A percentile compares a stretch with the other conserved stretches of the same genome.
phyloP scores from a whole-genome alignment of 2,329 filamentous ascomycete species.

The Myrmaecium sp. region DNA sequence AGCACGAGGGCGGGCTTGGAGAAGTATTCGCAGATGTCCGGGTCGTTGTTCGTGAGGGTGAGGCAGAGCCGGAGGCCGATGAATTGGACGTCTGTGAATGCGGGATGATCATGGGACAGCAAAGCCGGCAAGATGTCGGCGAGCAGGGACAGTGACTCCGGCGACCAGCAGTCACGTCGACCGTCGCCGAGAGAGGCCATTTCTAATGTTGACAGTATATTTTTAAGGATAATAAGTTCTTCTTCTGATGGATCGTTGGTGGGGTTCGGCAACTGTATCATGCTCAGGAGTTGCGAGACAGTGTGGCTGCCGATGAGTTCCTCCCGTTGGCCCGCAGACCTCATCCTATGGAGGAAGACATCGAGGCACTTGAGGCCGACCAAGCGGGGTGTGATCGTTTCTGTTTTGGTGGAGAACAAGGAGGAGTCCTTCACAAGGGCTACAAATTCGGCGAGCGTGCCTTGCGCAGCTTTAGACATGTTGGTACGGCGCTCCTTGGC shows the following conservation, averaged over 20 bases:
- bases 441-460: conserved; percentile 38
- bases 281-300: not conserved
- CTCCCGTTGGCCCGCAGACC: conserved; percentile 29
- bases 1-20: conserved; percentile 35
- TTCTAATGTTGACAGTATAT: conserved; percentile 37
- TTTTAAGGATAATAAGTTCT: conserved; percentile 16
- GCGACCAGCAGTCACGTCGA: conserved; percentile 19
- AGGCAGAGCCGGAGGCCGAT: conserved; percentile 56
- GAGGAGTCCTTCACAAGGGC: conserved; percentile 33
- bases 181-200: conserved; percentile 27
- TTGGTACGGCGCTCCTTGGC: conserved; percentile 49
- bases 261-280: not conserved
- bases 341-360: conserved; percentile 35
- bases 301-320: conserved; percentile 18
- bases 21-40: conserved; percentile 51
- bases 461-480: conserved; percentile 48
- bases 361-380: conserved; percentile 49
- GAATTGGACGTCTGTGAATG: conserved; percentile 11
- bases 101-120: conserved; percentile 8
- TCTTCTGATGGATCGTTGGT: too few species aligned
- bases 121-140: conserved; percentile 26
- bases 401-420: conserved; percentile 40
- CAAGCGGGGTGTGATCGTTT: conserved; percentile 42
- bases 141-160: conserved; percentile 34
- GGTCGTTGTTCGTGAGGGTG: conserved; percentile 72